Evolutionary conservation across 768 basidiomycete species (phyloP).

Genomic region (Amanita subjunquillea): DNA sequence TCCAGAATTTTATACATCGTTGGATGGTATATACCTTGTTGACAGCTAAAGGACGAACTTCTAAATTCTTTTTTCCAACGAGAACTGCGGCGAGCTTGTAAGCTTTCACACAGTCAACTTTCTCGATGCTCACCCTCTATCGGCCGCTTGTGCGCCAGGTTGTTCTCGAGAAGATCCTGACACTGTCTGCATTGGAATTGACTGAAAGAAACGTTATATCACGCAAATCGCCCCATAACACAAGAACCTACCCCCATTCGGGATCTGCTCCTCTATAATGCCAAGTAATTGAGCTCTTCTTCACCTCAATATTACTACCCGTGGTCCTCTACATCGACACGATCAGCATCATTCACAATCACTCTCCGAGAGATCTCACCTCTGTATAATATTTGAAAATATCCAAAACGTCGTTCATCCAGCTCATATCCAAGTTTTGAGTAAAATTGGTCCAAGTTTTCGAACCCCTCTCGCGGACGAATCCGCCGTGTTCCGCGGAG

Average conservation of each 20-base stretch:
- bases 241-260: slow-evolving; percentile 76
- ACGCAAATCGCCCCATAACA: slow-evolving; percentile 4
- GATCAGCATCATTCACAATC: background rate
- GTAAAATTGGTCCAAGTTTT: slow-evolving; percentile 81
- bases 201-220: slow-evolving; percentile 22
- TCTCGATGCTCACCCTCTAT: slow-evolving; percentile 62
- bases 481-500: slow-evolving; percentile 93
- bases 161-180: slow-evolving; percentile 92
- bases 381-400: slow-evolving; percentile 96
- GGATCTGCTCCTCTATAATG: slow-evolving; percentile 91
- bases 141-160: slow-evolving; percentile 83
- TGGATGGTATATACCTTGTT: slow-evolving; percentile 49
- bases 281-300: slow-evolving; percentile 98
- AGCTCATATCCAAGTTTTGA: slow-evolving; percentile 89
- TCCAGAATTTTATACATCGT: background rate
- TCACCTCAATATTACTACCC: slow-evolving; percentile 92
- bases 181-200: slow-evolving; percentile 95
- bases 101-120: background rate
- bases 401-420: slow-evolving; percentile 94
- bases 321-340: slow-evolving; percentile 59
- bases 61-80: slow-evolving; percentile 97
- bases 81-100: slow-evolving; percentile 42
- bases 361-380: slow-evolving; percentile 22
- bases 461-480: slow-evolving; percentile 66
- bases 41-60: slow-evolving; percentile 89